Conservation (phyloP, 257 asterid species). For the Solanum lycopersicoides region DNA sequence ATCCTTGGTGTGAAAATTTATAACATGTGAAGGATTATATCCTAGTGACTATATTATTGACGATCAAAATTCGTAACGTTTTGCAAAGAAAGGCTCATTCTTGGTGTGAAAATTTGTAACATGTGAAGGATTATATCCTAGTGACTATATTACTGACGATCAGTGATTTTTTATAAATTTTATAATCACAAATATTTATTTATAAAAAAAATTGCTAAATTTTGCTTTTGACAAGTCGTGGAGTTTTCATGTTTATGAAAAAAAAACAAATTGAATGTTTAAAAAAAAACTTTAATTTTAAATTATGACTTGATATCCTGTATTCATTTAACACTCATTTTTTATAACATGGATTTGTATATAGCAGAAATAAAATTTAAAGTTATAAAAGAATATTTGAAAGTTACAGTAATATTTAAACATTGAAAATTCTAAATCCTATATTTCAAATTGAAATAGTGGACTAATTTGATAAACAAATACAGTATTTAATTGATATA, state of each 20-base stretch:
- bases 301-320: too few relatives aligned
- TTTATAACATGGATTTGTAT: not conserved
- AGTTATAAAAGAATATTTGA: not conserved
- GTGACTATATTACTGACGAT: not conserved
- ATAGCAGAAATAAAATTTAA: too few relatives aligned
- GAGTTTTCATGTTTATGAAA: too few relatives aligned
- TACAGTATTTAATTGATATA: too few relatives aligned
- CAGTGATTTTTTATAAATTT: not conserved
- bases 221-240: not conserved
- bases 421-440: not conserved
- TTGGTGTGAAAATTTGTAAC: not conserved
- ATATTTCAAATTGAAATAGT: not conserved
- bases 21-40: not conserved
- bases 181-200: too few relatives aligned
- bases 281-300: not conserved
- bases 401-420: not conserved
- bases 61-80: too few relatives aligned
- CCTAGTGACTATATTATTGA: not conserved
- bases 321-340: too few relatives aligned
- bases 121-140: not conserved
- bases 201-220: not conserved
- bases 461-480: not conserved
- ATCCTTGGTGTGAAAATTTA: not conserved
- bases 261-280: too few relatives aligned
- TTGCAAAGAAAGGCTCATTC: not conserved